Percentiles rank a stretch among this genome's conserved stretches.
These are phyloP conservation scores for Plantago ovata DNA, from an alignment of 257 asterid species.

Conservation along the genomic window DNA sequence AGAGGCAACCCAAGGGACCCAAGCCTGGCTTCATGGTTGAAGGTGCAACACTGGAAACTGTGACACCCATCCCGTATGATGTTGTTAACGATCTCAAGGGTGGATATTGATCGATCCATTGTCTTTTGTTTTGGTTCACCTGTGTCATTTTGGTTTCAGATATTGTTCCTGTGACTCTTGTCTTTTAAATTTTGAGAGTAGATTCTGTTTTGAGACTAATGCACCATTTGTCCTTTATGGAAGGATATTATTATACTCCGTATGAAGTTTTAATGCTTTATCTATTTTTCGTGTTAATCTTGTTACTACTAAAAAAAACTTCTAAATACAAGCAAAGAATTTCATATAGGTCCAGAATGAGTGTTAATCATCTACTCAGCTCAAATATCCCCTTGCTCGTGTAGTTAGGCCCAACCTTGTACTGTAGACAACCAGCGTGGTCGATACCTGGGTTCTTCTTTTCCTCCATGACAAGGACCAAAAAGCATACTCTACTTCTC, in stretches of 20 bases:
- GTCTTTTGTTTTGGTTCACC: no score
- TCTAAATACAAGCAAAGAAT: neutral
- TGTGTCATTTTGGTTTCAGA: no score
- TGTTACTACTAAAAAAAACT: no score
- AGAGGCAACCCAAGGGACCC: conserved; percentile 28
- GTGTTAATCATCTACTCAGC: neutral
- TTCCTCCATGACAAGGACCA: conserved; percentile 90
- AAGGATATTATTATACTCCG: no score
- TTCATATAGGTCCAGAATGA: neutral
- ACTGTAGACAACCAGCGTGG: conserved; percentile 60
- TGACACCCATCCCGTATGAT: conserved; percentile 34
- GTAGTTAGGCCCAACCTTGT: conserved; percentile 32
- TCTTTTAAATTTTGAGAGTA: no score
- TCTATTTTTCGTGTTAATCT: no score
- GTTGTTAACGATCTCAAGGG: conserved; percentile 37
- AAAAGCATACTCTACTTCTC: conserved; percentile 64
- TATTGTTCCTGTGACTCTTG: no score
- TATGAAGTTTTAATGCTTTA: no score
- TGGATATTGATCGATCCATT: conserved; percentile 20
- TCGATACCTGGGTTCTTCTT: conserved; percentile 48
- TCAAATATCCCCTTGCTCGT: conserved; percentile 14
- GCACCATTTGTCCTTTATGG: no score
- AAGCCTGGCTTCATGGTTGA: conserved; percentile 30
- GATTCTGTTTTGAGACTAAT: no score
- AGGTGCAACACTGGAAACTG: conserved; percentile 27